phyloP scores from a whole-genome alignment of 345 rosid species.

The Euphorbia peplus region DNA sequence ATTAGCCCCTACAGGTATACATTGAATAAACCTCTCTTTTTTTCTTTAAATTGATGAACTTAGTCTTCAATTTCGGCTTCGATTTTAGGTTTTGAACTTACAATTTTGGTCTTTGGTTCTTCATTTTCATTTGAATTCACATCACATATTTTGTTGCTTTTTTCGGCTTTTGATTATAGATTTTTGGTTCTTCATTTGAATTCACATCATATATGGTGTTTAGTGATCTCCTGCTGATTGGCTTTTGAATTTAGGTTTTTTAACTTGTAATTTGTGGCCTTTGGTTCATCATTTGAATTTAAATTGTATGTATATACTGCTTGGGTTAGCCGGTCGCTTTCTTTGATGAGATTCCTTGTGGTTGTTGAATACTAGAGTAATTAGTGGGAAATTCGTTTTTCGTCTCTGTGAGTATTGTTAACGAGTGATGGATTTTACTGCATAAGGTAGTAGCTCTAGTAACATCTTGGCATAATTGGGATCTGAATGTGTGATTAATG shows the following conservation, averaged over 20 bases:
- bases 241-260: not conserved
- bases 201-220: not conserved
- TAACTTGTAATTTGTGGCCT: too few relatives aligned
- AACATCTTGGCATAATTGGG: not conserved
- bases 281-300: not conserved
- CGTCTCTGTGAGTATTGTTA: not conserved
- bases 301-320: not conserved
- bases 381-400: too few relatives aligned
- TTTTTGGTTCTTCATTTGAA: not conserved
- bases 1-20: constrained; percentile 70
- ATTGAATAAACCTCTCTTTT: not conserved
- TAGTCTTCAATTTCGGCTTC: not conserved
- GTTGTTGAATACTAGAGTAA: not conserved
- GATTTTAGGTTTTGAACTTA: not conserved
- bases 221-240: not conserved
- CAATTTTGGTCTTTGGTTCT: not conserved
- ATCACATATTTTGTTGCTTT: too few relatives aligned
- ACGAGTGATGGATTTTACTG: not conserved
- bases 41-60: not conserved
- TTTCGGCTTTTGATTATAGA: too few relatives aligned
- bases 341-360: not conserved
- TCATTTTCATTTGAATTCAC: not conserved
- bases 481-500: constrained; percentile 3
- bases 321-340: not conserved
- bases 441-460: not conserved